phyloP scores from a whole-genome alignment of 176 grass and related monocot genomes.

The Urochloa ruziziensis region DNA sequence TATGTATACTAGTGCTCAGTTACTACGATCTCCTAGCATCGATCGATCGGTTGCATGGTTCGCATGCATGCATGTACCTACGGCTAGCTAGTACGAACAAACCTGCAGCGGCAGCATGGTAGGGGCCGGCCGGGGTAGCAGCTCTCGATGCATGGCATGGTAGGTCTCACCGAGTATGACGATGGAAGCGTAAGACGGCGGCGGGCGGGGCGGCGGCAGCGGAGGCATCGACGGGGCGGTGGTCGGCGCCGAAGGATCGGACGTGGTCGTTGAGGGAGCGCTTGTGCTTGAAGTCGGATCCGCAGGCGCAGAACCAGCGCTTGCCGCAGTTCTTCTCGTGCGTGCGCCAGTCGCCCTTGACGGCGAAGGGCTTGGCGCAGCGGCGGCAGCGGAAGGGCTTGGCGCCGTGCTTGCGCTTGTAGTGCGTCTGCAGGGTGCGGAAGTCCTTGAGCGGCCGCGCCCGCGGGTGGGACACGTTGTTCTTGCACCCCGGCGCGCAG shows the following conservation, averaged over 20 bases:
- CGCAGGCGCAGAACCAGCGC: constrained; percentile 90
- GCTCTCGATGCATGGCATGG: background rate
- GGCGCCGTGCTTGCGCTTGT: constrained; percentile 91
- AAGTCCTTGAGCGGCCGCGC: constrained; percentile 92
- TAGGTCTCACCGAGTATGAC: too few relatives aligned
- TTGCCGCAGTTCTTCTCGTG: constrained; percentile 99
- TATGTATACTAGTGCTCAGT: background rate
- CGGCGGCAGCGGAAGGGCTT: constrained; percentile 87
- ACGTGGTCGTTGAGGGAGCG: constrained; percentile 93
- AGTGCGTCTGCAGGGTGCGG: constrained; percentile 96
- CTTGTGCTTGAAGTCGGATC: constrained; percentile 98
- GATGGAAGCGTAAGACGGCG: constrained; percentile 48
- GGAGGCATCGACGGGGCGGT: constrained; percentile 32
- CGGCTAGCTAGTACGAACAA: background rate
- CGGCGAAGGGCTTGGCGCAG: constrained; percentile 93
- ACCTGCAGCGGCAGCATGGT: background rate
- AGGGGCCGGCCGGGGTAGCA: background rate
- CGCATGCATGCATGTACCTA: background rate
- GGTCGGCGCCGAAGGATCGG: constrained; percentile 69
- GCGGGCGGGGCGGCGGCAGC: background rate
- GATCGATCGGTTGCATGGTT: background rate
- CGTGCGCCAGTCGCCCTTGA: constrained; percentile 97
- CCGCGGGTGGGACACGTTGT: constrained; percentile 72
- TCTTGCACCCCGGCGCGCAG: constrained; percentile 85
- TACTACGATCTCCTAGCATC: background rate